Percentiles rank a stretch among this genome's conserved stretches.
phyloP scores from a whole-genome alignment of 441 rosid genomes.

The Lepidium campestre region DNA sequence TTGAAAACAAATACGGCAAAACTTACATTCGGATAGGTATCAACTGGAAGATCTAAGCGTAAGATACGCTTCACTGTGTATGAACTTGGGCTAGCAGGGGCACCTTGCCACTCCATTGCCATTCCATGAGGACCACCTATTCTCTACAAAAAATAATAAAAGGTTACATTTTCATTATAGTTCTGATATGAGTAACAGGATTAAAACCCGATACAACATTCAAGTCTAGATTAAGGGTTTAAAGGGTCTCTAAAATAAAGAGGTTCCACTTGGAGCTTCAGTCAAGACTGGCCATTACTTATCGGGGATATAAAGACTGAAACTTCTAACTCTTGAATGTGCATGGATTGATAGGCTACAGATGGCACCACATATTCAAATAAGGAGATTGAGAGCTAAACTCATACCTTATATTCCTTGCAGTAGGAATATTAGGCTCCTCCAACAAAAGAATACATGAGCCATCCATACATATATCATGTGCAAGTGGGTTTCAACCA shows the following conservation, averaged over 20 bases:
- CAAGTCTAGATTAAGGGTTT: background rate
- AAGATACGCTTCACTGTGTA: constrained; percentile 85
- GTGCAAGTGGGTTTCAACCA: constrained; percentile 20
- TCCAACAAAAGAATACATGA: constrained; percentile 24
- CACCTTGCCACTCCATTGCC: constrained; percentile 99
- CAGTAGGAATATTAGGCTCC: constrained; percentile 30
- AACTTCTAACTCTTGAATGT: constrained; percentile 9
- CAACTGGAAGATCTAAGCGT: constrained; percentile 98
- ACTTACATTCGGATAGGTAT: constrained; percentile 38
- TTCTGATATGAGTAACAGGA: background rate
- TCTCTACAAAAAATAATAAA: constrained; percentile 43
- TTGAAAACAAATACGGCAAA: background rate
- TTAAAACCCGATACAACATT: background rate
- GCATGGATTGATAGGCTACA: constrained; percentile 13
- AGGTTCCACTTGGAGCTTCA: background rate
- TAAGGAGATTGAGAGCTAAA: constrained; percentile 18
- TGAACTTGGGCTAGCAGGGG: constrained; percentile 88
- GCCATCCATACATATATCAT: constrained; percentile 29
- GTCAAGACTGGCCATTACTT: background rate
- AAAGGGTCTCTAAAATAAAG: background rate
- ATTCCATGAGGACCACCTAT: constrained; percentile 80
- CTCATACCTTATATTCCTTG: constrained; percentile 34
- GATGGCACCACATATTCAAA: constrained; percentile 28
- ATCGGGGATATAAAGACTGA: background rate
- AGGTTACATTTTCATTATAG: background rate